Evolutionary conservation across 345 rosid species (phyloP), one percentile per base, ranked within the genome.

Genomic region (Hypericum androsaemum): DNA sequence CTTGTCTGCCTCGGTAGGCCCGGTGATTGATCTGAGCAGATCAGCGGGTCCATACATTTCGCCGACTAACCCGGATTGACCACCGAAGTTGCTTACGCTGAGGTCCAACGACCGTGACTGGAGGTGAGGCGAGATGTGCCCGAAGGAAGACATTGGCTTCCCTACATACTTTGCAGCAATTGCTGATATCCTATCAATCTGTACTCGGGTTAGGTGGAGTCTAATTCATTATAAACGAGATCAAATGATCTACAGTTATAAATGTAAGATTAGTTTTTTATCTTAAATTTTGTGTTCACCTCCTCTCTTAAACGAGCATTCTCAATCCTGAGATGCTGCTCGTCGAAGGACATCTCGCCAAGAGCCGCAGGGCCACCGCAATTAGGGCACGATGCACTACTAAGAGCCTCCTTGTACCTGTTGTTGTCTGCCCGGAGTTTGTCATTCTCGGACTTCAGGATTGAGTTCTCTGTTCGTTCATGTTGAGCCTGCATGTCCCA

Each of bases 311-410:
- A 54, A 49, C 98, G 92, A 17, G 71, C 84, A 49, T 87, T 90
- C 62, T 90, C 98, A 1, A 90, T 84, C 68, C 98, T 82, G 71
- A 84, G 42, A 58, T 90, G 96, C 37, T 90, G 98, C 63, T 90
- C 98, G n/a, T 90, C 98, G 49, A 87, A 90, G 5, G 98, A 87
- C 95, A 90, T 82, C 59, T 90, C 98, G 6, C 98, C 98, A 3
- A 81, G 73, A 42, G 92, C 79, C 0, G 92, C 88, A 0, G 87
- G 89, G 12, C 95, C 86, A 0, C 98, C 98, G 49, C 98, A 90
- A 65, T 68, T 90, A 28, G 86, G 89, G 66, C 98, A 90, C n/a
- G 95, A 66, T 14, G 89, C 77, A 40, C 69, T 86, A 50, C 57
- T 65, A 28, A 87, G 71, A 52, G 98, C 95, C 62, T 82, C 96